Evolutionary conservation across 1,284 basidiomycete species (phyloP).

Genomic region (Puccinia coronata): DNA sequence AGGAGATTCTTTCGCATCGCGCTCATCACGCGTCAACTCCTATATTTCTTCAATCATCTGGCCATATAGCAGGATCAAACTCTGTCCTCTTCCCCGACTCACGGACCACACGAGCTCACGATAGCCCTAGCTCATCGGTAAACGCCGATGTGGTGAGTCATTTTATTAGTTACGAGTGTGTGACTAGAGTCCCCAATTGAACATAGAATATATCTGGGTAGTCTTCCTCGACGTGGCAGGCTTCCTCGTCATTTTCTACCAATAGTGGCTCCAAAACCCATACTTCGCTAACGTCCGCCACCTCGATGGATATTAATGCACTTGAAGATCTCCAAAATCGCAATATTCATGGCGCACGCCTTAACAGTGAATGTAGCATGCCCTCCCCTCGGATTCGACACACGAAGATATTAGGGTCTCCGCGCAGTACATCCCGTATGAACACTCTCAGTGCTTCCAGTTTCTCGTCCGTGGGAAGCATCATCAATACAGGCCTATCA

Average conservation of each 20-base stretch:
- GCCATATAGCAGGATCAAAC: constrained; percentile 28
- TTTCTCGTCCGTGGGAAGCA: constrained; percentile 35
- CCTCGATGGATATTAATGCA: constrained; percentile 25
- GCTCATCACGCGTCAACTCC: not conserved
- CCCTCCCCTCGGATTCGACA: constrained; percentile 39
- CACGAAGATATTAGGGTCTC: constrained; percentile 41
- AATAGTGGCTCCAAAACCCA: constrained; percentile 10
- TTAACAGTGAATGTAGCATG: constrained; percentile 14
- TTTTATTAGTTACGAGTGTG: not conserved
- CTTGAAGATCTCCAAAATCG: constrained; percentile 15
- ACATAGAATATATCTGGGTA: not conserved
- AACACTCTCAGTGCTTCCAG: constrained; percentile 46
- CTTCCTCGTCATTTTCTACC: constrained; percentile 36
- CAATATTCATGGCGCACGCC: constrained; percentile 5
- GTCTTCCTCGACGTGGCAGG: constrained; percentile 38
- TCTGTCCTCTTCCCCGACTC: constrained; percentile 49
- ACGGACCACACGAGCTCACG: not conserved
- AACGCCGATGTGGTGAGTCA: constrained; percentile 26
- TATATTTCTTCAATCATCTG: not conserved
- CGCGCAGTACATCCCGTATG: constrained; percentile 21
- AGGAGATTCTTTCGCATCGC: constrained; percentile 26
- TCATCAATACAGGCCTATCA: not conserved
- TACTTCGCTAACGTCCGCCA: constrained; percentile 41
- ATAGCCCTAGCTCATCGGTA: constrained; percentile 24
- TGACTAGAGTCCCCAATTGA: not conserved